phyloP scores from a whole-genome alignment of 352 stramenopile species.

The Phytophthora boehmeriae region DNA sequence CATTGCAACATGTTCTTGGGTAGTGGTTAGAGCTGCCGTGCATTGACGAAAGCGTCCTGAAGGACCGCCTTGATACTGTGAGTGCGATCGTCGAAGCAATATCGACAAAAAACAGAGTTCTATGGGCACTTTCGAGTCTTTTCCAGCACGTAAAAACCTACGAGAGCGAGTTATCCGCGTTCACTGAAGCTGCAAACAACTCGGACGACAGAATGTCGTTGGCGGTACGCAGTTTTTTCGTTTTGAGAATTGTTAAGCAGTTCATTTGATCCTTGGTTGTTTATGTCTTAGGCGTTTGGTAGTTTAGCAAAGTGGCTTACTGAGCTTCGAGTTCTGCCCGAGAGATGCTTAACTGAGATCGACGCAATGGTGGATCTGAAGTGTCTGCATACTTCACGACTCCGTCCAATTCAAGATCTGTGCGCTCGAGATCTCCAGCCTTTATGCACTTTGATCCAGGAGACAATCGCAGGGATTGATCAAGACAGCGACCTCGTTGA shows the following conservation, averaged over 20 bases:
- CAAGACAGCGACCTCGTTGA: background rate
- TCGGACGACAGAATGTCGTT: constrained; percentile 9
- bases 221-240: constrained; percentile 5
- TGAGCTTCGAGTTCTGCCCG: constrained; percentile 12
- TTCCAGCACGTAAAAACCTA: constrained; percentile 34
- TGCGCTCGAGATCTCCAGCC: constrained; percentile 13
- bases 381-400: background rate
- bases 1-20: background rate
- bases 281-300: constrained; percentile 19
- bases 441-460: constrained; percentile 25
- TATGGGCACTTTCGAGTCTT: constrained; percentile 23
- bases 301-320: constrained; percentile 17
- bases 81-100: constrained; percentile 17
- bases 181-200: constrained; percentile 5
- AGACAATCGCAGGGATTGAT: constrained; percentile 6
- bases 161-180: constrained; percentile 24
- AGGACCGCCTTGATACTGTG: constrained; percentile 26
- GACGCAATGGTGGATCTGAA: constrained; percentile 1
- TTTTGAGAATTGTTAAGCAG: background rate
- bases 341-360: constrained; percentile 5
- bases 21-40: constrained; percentile 37
- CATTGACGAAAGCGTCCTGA: constrained; percentile 12
- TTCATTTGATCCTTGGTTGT: background rate
- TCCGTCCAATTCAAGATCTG: constrained; percentile 7
- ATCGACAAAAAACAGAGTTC: background rate